phyloP scores from a whole-genome alignment of 805 yeast genomes.

The Yamadazyma endophytica region DNA sequence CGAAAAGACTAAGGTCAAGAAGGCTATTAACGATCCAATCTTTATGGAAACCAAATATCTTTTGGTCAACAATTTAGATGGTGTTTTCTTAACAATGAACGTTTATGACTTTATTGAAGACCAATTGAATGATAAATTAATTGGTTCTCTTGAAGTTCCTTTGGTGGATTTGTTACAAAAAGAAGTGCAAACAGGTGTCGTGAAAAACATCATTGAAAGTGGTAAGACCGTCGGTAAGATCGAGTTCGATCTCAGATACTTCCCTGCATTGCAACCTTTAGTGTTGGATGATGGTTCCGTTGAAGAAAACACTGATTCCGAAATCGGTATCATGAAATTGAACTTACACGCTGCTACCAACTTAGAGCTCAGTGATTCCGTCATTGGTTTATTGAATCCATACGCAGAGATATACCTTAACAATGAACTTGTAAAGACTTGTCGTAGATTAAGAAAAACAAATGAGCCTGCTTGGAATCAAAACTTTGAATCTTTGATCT shows the following conservation, averaged over 20 bases:
- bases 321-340: constrained; percentile 69
- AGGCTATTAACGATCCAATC: constrained; percentile 51
- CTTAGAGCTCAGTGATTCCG: constrained; percentile 52
- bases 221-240: constrained; percentile 57
- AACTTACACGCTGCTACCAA: constrained; percentile 56
- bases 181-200: constrained; percentile 38
- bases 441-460: constrained; percentile 60
- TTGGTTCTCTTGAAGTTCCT: constrained; percentile 48
- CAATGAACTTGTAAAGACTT: constrained; percentile 48
- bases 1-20: constrained; percentile 57
- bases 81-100: constrained; percentile 48
- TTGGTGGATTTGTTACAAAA: constrained; percentile 58
- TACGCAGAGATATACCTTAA: constrained; percentile 64
- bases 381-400: constrained; percentile 52
- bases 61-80: constrained; percentile 53
- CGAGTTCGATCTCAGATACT: constrained; percentile 53
- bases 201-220: constrained; percentile 42
- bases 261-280: constrained; percentile 43
- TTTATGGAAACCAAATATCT: constrained; percentile 66
- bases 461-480: constrained; percentile 76
- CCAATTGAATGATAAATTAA: constrained; percentile 49
- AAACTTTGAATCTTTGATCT: constrained; percentile 55
- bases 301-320: constrained; percentile 52
- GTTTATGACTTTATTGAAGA: constrained; percentile 52
- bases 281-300: constrained; percentile 47